Base-by-base conservation (phyloP, 352 stramenopile genomes). In the Globisporangium middletonii region DNA sequence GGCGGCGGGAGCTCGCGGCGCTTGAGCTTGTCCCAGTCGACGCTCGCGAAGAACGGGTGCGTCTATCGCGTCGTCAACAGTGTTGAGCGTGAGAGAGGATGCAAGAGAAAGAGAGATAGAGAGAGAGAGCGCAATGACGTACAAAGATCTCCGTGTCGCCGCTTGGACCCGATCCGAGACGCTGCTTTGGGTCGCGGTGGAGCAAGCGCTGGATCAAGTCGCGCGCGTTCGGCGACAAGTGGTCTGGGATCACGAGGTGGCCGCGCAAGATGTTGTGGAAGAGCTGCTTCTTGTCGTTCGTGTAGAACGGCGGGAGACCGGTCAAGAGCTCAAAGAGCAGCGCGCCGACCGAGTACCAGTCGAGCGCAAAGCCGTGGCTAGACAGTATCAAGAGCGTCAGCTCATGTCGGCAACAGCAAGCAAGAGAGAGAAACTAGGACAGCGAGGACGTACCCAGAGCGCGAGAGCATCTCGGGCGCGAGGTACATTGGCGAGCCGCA, bases 211-310 rank as follows among this genome's bases (percentile, higher is more conserved):
- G 75, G 51, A 94, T 91, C 37, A 92, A 68, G 59, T 92, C 82
- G 23, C 81, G 73, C 8, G 84, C 84, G 35, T 92, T 83, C 15
- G 72, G 66, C 12, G 78, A 90, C 53, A 94, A 59, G 57, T 91
- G 89, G 53, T 91, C 78, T 0, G 84, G 82, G 45, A 94, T 89
- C 26, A 86, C 80, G 33, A 94, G 45, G 59, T 94, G 79, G 9
- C 84, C 82, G 53, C 81, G 84, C 2, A 94, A 63, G 62, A 94
- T 94, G 68, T 94, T 94, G 75, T 94, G 84, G 67, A 94, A 94
- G n/a, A 94, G 63, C 59, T 92, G 82, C 59, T 94, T 92, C 73
- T 92, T 91, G 65, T 92, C 82, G 64, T 92, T 92, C 57, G 80
- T 91, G 72, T 92, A 94, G 62, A 91, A 94, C 41, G 83, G 83